Conservation (phyloP, 225 moss, liverwort and hornwort genomes). For the Anthoceros angustus region DNA sequence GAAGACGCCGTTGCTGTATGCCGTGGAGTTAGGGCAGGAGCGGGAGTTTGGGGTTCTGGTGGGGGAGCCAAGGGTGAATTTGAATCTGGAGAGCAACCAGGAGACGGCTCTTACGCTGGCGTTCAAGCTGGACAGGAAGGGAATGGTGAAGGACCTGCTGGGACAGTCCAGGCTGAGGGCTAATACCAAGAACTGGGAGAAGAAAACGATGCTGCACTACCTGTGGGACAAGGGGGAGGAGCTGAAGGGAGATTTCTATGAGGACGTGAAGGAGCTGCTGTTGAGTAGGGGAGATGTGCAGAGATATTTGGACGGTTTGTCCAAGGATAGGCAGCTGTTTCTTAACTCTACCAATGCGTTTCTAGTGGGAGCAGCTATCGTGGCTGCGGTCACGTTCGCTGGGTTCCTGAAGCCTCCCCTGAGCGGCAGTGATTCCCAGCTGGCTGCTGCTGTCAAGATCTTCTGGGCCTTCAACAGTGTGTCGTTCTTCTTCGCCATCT, state of each 20-base stretch:
- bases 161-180: neutral
- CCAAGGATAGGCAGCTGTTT: neutral
- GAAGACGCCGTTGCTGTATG: neutral
- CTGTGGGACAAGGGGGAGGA: neutral
- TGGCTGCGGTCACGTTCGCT: neutral
- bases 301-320: neutral
- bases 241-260: neutral
- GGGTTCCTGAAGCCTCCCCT: neutral
- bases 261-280: neutral
- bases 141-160: neutral
- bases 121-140: neutral
- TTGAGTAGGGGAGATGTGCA: neutral
- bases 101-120: neutral
- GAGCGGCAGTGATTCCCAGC: neutral
- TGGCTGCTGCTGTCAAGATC: neutral
- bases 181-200: neutral
- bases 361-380: neutral
- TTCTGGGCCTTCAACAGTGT: conserved; percentile 4
- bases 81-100: neutral
- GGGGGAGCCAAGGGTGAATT: neutral
- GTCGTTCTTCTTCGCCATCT: conserved; percentile 4
- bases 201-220: conserved; percentile 1
- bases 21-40: neutral
- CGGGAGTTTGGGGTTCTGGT: neutral
- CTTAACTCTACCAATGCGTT: neutral